Evolutionary conservation across 306 rosid species (phyloP), one percentile per base, ranked within the genome.

Genomic region (Luffa aegyptiaca): DNA sequence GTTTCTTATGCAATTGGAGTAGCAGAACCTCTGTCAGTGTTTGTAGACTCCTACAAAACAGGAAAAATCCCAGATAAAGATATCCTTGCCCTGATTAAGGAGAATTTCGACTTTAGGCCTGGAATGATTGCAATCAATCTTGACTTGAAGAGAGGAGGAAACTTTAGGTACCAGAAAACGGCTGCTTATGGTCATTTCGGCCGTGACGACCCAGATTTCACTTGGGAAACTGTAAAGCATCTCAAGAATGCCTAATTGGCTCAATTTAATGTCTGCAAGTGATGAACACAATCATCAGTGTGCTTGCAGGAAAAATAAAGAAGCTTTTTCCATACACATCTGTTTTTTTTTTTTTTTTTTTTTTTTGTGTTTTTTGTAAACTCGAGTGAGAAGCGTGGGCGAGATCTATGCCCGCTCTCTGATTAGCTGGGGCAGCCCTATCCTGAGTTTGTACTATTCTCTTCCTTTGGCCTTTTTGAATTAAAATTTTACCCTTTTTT

Each of bases 181-280:
- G 76, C 80, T 45, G 80, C 84, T 6, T 81, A 81, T 26, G 80
- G 80, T 41, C 84, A 75, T 81, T 63, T 81, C 6, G 83, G 83
- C 33, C 71, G 83, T 10, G 83, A 81, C 2, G 83, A 81, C 49
- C 45, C 78, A 10, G 80, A 81, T 75, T 81, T 81, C 76, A 75
- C 84, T 13, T 81, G 84, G 84, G 84, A 81, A 44, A 81, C 80
- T 62, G 76, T 81, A 18, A 81, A 81, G 80, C 55, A 37, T 26
- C 84, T 81, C 66, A 75, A 81, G 37, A 90, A 86, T 58, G 96
- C 94, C 83, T 90, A 80, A 87, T 42, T 75, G 46, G 33, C 49
- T 75, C 46, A 52, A 17, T 36, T 33, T 75, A 8, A 53, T 16
- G 12, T 51, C 62, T 51, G 48, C 78, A 33, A 52, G 78, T 36